Evolutionary conservation across 1,284 basidiomycete species (phyloP).

Genomic region (Rhodotorula sp.): DNA sequence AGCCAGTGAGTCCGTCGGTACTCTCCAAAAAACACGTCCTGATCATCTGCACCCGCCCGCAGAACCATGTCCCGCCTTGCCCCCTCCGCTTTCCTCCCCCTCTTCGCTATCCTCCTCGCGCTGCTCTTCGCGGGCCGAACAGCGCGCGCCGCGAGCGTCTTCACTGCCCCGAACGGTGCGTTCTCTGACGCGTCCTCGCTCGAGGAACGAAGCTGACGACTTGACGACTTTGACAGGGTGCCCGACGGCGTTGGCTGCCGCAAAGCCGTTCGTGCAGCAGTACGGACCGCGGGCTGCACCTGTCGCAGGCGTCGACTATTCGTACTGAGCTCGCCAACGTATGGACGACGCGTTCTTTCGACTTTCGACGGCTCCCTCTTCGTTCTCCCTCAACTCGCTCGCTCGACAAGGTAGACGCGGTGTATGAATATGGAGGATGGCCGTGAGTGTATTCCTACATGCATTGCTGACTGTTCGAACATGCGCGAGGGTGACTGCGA

Average conservation of each 20-base stretch:
- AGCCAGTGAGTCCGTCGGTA: too few species aligned
- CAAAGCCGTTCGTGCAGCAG: not conserved
- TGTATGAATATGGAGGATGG: too few species aligned
- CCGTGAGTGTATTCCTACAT: too few species aligned
- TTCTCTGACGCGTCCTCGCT: too few species aligned
- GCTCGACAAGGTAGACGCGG: too few species aligned
- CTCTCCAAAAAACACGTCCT: not conserved
- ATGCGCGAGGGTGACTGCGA: too few species aligned
- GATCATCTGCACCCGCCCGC: too few species aligned
- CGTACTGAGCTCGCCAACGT: not conserved
- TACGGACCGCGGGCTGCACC: constrained; percentile 21
- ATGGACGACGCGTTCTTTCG: not conserved
- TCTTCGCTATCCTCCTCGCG: constrained; percentile 5
- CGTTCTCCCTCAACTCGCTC: constrained; percentile 40
- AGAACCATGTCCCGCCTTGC: not conserved
- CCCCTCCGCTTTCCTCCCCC: not conserved
- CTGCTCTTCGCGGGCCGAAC: not conserved
- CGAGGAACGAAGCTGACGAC: not conserved
- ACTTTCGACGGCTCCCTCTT: not conserved
- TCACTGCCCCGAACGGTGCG: constrained; percentile 1
- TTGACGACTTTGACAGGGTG: not conserved
- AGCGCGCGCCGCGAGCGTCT: not conserved
- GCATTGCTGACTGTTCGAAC: too few species aligned
- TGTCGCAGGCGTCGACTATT: constrained; percentile 18
- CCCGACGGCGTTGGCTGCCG: not conserved